Conservation (phyloP, 768 basidiomycete species). For the Suillus alpinus region DNA sequence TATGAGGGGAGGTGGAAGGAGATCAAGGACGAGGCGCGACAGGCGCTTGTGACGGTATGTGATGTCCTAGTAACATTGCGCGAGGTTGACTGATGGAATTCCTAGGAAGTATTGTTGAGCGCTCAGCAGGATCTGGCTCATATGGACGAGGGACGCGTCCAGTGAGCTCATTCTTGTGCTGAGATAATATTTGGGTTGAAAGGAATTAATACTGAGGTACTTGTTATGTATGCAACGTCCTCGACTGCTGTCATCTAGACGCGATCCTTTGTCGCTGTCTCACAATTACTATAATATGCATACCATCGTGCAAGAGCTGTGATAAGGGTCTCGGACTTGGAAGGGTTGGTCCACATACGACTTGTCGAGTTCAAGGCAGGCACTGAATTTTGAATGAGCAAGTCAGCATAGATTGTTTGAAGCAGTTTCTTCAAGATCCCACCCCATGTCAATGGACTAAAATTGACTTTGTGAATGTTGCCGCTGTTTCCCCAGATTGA, state of each 20-base stretch:
- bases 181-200: neutral
- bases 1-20: constrained; percentile 72
- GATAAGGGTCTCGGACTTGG: neutral
- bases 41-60: constrained; percentile 54
- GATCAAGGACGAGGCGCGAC: constrained; percentile 64
- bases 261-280: neutral
- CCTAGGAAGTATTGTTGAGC: neutral
- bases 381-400: neutral
- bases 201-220: neutral
- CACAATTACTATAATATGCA: neutral
- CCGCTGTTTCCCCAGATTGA: neutral
- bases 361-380: too few species aligned
- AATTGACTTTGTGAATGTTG: neutral
- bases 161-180: neutral
- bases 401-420: neutral
- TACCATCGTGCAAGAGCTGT: neutral
- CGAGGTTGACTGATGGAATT: neutral
- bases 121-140: constrained; percentile 1
- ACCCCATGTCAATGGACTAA: neutral
- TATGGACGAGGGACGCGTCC: neutral
- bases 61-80: neutral
- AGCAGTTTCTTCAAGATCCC: neutral
- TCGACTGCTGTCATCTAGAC: neutral
- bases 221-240: neutral
- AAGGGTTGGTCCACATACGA: neutral